phyloP scores from a whole-genome alignment of 73 alveolate species.

The Paraurostyla sp. region DNA sequence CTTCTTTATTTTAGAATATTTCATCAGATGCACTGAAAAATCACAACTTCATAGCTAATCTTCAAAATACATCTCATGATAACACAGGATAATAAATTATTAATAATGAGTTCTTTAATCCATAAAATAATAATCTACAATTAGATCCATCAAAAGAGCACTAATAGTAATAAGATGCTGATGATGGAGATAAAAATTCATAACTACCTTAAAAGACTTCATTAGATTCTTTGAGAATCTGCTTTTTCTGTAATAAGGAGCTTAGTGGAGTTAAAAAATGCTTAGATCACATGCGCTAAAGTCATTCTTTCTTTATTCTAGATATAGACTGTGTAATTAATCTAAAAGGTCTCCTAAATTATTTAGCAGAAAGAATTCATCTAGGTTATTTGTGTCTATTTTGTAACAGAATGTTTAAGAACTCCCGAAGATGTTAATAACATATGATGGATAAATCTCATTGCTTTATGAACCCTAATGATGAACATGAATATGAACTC shows the following conservation, averaged over 20 bases:
- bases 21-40: background rate
- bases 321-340: slow-evolving; percentile 80
- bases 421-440: slow-evolving; percentile 69
- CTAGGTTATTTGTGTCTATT: slow-evolving; percentile 67
- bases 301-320: slow-evolving; percentile 83
- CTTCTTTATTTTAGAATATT: background rate
- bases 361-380: slow-evolving; percentile 76
- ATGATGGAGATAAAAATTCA: background rate
- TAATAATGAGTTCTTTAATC: slow-evolving; percentile 13
- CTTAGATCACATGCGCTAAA: slow-evolving; percentile 80
- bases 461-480: slow-evolving; percentile 82
- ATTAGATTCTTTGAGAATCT: slow-evolving; percentile 67
- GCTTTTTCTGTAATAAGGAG: slow-evolving; percentile 82
- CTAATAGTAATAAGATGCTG: background rate
- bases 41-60: background rate
- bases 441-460: slow-evolving; percentile 89
- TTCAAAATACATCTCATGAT: background rate
- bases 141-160: slow-evolving; percentile 27
- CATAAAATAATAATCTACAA: background rate
- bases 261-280: slow-evolving; percentile 66
- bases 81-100: slow-evolving; percentile 1
- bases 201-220: slow-evolving; percentile 42
- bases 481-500: slow-evolving; percentile 75
- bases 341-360: slow-evolving; percentile 70
- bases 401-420: slow-evolving; percentile 61